Percentiles rank a stretch among this genome's conserved stretches.
These are phyloP conservation scores for Penicillium pulvis DNA, from an alignment of 495 filamentous ascomycete genomes.

Conservation along the genomic window DNA sequence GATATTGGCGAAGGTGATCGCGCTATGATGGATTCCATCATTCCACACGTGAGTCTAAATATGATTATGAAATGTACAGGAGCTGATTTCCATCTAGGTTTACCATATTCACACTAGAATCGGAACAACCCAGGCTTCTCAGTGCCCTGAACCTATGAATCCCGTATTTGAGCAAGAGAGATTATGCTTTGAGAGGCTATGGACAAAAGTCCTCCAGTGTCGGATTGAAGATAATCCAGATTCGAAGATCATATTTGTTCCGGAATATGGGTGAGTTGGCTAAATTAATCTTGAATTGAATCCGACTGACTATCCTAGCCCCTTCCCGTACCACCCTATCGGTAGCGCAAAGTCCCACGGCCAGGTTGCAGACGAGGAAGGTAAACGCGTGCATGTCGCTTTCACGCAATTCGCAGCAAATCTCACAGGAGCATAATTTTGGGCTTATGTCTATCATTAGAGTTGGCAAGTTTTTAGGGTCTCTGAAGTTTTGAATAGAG, in stretches of 20 bases:
- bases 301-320: constrained; percentile 15
- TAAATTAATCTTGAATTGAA: neutral
- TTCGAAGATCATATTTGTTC: constrained; percentile 27
- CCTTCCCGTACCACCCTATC: constrained; percentile 36
- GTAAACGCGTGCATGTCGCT: constrained; percentile 19
- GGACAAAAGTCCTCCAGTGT: constrained; percentile 24
- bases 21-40: constrained; percentile 21
- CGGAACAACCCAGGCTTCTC: constrained; percentile 34
- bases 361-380: constrained; percentile 32
- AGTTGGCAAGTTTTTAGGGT: too few relatives aligned
- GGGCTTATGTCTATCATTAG: too few relatives aligned
- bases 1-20: constrained; percentile 29
- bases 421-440: neutral
- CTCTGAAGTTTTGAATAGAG: too few relatives aligned
- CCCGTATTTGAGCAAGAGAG: constrained; percentile 27
- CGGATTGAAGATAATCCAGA: constrained; percentile 13
- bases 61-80: too few relatives aligned
- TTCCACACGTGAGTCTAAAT: constrained; percentile 25
- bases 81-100: constrained; percentile 15
- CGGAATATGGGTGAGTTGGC: constrained; percentile 31
- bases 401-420: constrained; percentile 17
- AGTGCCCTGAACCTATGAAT: constrained; percentile 31
- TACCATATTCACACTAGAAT: constrained; percentile 33
- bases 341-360: constrained; percentile 21
- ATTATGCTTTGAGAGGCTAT: constrained; percentile 29